Evolutionary conservation across 108 stramenopile species (phyloP).

Genomic region (Fragilariopsis cylindrus): DNA sequence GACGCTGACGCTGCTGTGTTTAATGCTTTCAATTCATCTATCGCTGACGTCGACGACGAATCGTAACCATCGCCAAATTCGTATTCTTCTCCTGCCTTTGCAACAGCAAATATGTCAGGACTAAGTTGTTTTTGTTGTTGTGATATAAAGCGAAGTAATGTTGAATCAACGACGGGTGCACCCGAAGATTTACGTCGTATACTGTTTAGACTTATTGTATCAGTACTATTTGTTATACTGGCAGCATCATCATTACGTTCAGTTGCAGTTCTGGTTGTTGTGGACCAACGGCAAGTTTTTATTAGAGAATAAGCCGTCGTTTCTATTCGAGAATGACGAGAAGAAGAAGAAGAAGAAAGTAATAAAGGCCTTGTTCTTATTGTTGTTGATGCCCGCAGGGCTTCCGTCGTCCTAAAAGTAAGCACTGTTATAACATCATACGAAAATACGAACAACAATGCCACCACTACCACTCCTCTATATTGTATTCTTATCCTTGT

Average conservation of each 20-base stretch:
- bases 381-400: background rate
- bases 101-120: no score
- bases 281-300: background rate
- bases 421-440: no score
- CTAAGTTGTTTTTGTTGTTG: constrained; percentile 39
- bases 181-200: constrained; percentile 9
- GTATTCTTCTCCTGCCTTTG: no score
- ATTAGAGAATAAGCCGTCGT: no score
- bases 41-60: no score
- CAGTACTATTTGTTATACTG: background rate
- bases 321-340: no score
- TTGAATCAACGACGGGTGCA: constrained; percentile 75
- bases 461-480: no score
- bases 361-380: background rate
- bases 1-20: no score
- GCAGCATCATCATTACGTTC: background rate
- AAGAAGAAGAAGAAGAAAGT: background rate
- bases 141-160: constrained; percentile 66
- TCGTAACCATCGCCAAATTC: no score
- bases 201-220: background rate
- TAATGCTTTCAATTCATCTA: no score
- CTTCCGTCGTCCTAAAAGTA: background rate
- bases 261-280: background rate
- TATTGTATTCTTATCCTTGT: no score
- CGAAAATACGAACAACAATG: no score